Evolutionary conservation across 1,284 basidiomycete genomes (phyloP).

Genomic region (Pterulicium gracile): DNA sequence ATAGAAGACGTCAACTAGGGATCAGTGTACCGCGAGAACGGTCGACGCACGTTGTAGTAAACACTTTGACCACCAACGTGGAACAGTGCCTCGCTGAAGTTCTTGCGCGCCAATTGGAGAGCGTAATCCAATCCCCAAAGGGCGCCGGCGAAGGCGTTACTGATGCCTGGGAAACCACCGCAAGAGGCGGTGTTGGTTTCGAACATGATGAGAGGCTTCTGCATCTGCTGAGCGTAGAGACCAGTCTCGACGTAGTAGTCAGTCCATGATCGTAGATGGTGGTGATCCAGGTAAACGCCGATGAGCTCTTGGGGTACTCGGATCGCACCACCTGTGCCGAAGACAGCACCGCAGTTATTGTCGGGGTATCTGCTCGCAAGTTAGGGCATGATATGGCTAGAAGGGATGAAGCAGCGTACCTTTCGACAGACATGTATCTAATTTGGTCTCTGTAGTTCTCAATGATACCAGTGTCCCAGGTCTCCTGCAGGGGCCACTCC

Average conservation of each 20-base stretch:
- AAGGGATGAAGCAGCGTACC: slow-evolving; percentile 39
- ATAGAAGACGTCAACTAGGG: slow-evolving; percentile 1
- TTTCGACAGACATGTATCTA: slow-evolving; percentile 43
- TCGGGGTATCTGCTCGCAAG: slow-evolving; percentile 38
- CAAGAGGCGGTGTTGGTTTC: slow-evolving; percentile 79
- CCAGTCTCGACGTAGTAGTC: slow-evolving; percentile 39
- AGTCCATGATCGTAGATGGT: slow-evolving; percentile 22
- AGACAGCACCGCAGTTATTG: slow-evolving; percentile 1
- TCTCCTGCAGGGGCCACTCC: slow-evolving; percentile 40
- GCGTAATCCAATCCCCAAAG: slow-evolving; percentile 65
- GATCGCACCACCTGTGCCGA: neutral
- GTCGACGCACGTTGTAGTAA: slow-evolving; percentile 47
- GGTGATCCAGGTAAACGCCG: neutral
- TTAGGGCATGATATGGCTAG: slow-evolving; percentile 33
- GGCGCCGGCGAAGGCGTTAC: slow-evolving; percentile 60
- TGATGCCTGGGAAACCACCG: slow-evolving; percentile 70
- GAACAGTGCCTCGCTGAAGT: slow-evolving; percentile 47
- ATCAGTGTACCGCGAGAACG: slow-evolving; percentile 3
- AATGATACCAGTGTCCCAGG: slow-evolving; percentile 51
- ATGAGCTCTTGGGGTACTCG: slow-evolving; percentile 17
- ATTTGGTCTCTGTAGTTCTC: slow-evolving; percentile 33
- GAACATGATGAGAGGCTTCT: slow-evolving; percentile 59
- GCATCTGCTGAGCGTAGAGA: slow-evolving; percentile 27
- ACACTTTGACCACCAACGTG: slow-evolving; percentile 61
- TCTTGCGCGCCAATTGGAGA: slow-evolving; percentile 48